These are phyloP conservation scores for Claviceps spartinae DNA, from an alignment of 2,329 filamentous ascomycete genomes.

Conservation along the genomic window DNA sequence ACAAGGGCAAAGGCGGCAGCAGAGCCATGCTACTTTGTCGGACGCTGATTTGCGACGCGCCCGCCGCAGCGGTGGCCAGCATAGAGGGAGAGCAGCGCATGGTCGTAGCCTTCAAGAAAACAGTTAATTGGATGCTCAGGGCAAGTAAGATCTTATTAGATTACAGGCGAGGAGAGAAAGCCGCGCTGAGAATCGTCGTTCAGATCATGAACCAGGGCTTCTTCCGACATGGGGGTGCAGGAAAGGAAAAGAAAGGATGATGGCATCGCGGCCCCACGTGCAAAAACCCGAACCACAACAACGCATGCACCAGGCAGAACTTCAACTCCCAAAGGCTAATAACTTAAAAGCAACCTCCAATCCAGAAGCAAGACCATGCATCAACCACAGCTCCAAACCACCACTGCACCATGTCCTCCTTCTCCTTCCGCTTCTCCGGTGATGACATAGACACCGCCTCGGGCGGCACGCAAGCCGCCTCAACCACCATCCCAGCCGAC, in stretches of 20 bases:
- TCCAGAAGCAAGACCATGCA: background rate
- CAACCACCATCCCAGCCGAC: slow-evolving; percentile 7
- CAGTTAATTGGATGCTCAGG: background rate
- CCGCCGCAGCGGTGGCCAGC: slow-evolving; percentile 19
- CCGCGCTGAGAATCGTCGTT: no score
- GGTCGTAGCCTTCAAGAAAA: background rate
- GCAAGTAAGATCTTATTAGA: background rate
- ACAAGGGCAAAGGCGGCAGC: slow-evolving; percentile 77
- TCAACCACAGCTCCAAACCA: background rate
- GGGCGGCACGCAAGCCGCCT: background rate
- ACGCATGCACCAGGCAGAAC: background rate
- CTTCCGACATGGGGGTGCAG: no score
- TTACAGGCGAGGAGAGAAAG: no score
- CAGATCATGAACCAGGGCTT: no score
- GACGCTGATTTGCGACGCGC: slow-evolving; percentile 15
- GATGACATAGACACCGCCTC: slow-evolving; percentile 45
- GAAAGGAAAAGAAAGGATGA: no score
- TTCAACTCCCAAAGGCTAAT: background rate
- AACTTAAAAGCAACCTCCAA: background rate
- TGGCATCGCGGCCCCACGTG: background rate
- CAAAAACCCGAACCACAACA: background rate
- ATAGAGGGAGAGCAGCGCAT: slow-evolving; percentile 11
- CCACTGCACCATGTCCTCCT: slow-evolving; percentile 25
- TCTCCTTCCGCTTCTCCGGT: slow-evolving; percentile 48
- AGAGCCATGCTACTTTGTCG: slow-evolving; percentile 45